Conservation (phyloP, 352 stramenopile species). For the Thraustotheca clavata region DNA sequence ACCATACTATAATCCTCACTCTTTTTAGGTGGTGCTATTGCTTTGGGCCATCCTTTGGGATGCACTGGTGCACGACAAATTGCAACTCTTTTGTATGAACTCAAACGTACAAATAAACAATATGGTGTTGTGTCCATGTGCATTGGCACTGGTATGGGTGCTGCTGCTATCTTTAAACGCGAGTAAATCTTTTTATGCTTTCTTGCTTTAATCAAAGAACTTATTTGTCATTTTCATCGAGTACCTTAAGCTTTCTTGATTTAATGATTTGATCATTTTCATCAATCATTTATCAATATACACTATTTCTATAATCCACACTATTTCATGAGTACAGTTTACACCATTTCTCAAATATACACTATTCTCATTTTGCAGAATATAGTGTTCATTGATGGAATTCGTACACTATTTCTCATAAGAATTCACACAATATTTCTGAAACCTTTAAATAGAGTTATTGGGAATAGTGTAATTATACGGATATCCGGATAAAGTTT, state of each 20-base stretch:
- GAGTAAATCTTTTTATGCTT: conserved; percentile 23
- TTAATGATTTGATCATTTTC: too few relatives aligned
- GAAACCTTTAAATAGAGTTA: neutral
- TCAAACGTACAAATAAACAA: conserved; percentile 77
- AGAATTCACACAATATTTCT: neutral
- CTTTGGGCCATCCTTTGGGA: conserved; percentile 83
- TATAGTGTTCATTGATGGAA: too few relatives aligned
- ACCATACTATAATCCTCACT: neutral
- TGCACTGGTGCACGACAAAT: conserved; percentile 86
- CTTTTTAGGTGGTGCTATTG: conserved; percentile 61
- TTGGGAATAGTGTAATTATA: neutral
- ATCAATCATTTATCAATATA: too few relatives aligned
- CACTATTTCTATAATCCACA: too few relatives aligned
- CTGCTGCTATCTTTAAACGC: conserved; percentile 88
- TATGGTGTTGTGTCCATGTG: conserved; percentile 93
- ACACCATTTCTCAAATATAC: neutral
- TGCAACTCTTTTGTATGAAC: conserved; percentile 86
- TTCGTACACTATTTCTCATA: neutral
- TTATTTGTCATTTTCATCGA: neutral
- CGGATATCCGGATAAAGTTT: conserved; percentile 6
- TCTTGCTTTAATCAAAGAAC: neutral
- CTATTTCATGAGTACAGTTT: neutral
- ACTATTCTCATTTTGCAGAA: too few relatives aligned
- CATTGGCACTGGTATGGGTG: conserved; percentile 93
- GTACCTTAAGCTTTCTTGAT: too few relatives aligned